A percentile compares a stretch with the other conserved stretches of the same genome.
These are phyloP conservation scores for Corymbia citriodora DNA, from an alignment of 441 rosid genomes.

Conservation along the genomic window DNA sequence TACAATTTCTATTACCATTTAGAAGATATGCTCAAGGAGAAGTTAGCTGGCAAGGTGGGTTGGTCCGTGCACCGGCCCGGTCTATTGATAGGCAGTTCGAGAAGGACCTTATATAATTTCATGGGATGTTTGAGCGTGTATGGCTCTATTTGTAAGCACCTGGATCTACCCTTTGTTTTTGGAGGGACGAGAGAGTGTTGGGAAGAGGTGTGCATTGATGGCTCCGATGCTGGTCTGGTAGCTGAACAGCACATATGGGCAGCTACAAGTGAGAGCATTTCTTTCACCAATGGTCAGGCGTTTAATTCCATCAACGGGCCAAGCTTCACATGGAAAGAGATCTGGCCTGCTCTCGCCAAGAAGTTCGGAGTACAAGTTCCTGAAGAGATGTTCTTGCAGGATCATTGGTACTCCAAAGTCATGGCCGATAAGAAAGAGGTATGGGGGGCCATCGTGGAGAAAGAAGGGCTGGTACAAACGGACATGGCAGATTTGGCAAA, in stretches of 20 bases:
- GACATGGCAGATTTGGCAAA: slow-evolving; percentile 69
- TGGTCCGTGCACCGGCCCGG: slow-evolving; percentile 92
- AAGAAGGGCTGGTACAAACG: slow-evolving; percentile 41
- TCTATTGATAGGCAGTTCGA: slow-evolving; percentile 62
- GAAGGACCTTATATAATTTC: slow-evolving; percentile 56
- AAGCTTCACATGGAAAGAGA: slow-evolving; percentile 76
- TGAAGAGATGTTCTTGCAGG: slow-evolving; percentile 34
- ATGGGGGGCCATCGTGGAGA: slow-evolving; percentile 63
- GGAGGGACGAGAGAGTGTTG: slow-evolving; percentile 80
- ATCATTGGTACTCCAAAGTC: slow-evolving; percentile 35
- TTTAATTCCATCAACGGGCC: slow-evolving; percentile 67
- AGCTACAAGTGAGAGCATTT: slow-evolving; percentile 39
- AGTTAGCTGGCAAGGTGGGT: slow-evolving; percentile 28
- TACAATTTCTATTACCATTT: slow-evolving; percentile 60
- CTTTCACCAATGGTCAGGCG: slow-evolving; percentile 41
- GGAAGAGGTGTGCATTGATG: slow-evolving; percentile 76
- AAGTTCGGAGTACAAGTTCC: slow-evolving; percentile 50
- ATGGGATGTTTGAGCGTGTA: slow-evolving; percentile 77
- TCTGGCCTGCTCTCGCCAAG: slow-evolving; percentile 58
- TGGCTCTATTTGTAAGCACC: slow-evolving; percentile 55
- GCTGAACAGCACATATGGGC: slow-evolving; percentile 86
- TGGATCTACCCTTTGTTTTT: slow-evolving; percentile 71
- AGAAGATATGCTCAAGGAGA: slow-evolving; percentile 71
- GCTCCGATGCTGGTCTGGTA: slow-evolving; percentile 66
- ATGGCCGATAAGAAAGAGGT: slow-evolving; percentile 43